Evolutionary conservation across 1,284 basidiomycete species (phyloP).

Genomic region (Rhizopogon hawkerae): DNA sequence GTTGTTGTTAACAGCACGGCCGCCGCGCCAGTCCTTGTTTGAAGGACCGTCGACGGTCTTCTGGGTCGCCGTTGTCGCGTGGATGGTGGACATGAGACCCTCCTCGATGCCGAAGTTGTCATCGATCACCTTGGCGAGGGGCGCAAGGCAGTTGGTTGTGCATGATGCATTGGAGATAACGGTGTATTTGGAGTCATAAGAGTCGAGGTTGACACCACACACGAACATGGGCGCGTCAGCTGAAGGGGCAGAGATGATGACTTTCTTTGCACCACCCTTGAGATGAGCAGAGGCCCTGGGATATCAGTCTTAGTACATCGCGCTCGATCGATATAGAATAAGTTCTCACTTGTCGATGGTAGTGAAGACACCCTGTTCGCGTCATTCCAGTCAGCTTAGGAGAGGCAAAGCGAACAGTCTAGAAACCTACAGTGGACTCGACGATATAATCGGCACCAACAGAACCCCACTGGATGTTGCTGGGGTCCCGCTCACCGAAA

Average conservation of each 20-base stretch:
- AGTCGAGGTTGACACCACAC: conserved; percentile 92
- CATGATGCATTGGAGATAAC: conserved; percentile 99
- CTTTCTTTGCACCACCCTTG: conserved; percentile 99
- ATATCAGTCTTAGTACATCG: neutral
- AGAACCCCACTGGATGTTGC: conserved; percentile 77
- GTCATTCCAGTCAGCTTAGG: neutral
- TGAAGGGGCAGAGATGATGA: conserved; percentile 98
- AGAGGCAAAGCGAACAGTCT: neutral
- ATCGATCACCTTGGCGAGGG: conserved; percentile 96
- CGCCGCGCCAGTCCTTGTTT: conserved; percentile 92
- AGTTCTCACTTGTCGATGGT: conserved; percentile 68
- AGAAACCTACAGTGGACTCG: conserved; percentile 75
- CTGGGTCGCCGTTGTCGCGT: conserved; percentile 95
- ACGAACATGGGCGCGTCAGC: conserved; percentile 98
- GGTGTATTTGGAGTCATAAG: conserved; percentile 86
- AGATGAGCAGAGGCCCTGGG: conserved; percentile 84
- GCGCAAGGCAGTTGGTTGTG: conserved; percentile 99
- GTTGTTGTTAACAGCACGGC: conserved; percentile 95
- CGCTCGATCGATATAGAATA: conserved; percentile 1
- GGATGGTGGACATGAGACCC: conserved; percentile 98
- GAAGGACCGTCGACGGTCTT: conserved; percentile 99
- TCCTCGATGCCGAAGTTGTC: conserved; percentile 95
- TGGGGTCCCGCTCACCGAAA: conserved; percentile 83
- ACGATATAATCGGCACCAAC: conserved; percentile 90
- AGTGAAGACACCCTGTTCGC: conserved; percentile 88